Conservation (phyloP, 768 basidiomycete genomes). For the Russula sp. region DNA sequence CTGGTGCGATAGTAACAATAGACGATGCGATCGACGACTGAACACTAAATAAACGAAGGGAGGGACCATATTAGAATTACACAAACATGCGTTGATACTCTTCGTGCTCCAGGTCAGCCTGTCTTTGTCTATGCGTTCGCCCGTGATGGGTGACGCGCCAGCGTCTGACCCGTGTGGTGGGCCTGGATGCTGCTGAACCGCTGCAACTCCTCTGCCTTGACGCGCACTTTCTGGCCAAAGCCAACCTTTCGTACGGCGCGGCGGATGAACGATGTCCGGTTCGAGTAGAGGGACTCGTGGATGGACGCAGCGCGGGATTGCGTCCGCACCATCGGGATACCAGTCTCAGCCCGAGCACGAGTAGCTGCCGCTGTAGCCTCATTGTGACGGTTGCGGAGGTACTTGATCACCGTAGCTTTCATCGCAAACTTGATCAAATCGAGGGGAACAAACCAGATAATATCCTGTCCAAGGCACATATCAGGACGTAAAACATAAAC, state of each 20-base stretch:
- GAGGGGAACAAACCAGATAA: constrained; percentile 92
- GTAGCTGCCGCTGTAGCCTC: constrained; percentile 31
- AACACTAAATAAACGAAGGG: constrained; percentile 6
- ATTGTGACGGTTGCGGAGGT: constrained; percentile 59
- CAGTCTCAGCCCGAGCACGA: constrained; percentile 34
- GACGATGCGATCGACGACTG: not conserved
- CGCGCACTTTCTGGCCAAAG: constrained; percentile 70
- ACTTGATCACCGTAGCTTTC: constrained; percentile 89
- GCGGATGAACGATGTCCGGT: constrained; percentile 90
- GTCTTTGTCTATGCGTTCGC: constrained; percentile 32
- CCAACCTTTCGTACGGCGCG: constrained; percentile 85
- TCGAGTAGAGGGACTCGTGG: constrained; percentile 90
- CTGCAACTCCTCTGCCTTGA: constrained; percentile 80
- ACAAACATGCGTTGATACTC: not conserved
- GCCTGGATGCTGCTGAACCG: constrained; percentile 86
- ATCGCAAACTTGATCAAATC: constrained; percentile 95
- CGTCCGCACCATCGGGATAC: constrained; percentile 76
- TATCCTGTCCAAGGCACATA: constrained; percentile 50
- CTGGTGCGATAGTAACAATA: not conserved
- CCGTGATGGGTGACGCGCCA: constrained; percentile 67
- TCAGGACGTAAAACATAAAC: not conserved
- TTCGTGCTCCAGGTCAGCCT: constrained; percentile 1
- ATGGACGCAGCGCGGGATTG: constrained; percentile 84
- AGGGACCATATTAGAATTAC: constrained; percentile 9
- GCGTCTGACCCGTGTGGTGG: constrained; percentile 62